These are phyloP conservation scores for Ostreobium quekettii DNA, from an alignment of 139 green algal species.

Conservation along the genomic window DNA sequence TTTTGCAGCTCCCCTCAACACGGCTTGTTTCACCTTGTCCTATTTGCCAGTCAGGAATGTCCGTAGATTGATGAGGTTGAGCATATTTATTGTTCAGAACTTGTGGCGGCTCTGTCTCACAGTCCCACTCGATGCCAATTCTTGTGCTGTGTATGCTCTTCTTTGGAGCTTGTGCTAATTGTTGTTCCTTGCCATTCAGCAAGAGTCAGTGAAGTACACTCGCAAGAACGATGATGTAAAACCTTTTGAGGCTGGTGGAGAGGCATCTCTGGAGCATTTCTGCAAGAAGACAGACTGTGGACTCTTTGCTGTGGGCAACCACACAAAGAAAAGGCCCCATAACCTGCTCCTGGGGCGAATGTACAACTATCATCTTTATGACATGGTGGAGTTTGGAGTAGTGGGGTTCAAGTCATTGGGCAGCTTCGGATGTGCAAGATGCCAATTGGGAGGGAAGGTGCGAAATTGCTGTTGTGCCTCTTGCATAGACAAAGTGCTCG, in stretches of 20 bases:
- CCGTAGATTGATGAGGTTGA: too few species aligned
- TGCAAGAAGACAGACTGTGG: conserved; percentile 42
- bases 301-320: conserved; percentile 71
- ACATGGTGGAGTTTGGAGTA: conserved; percentile 76
- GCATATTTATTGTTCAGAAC: too few species aligned
- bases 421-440: conserved; percentile 18
- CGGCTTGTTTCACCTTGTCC: too few species aligned
- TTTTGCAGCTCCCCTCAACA: too few species aligned
- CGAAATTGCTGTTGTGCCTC: neutral
- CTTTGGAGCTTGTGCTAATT: too few species aligned
- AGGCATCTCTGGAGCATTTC: conserved; percentile 36
- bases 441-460: conserved; percentile 52
- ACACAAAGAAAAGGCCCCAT: conserved; percentile 95
- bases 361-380: conserved; percentile 80
- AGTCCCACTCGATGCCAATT: too few species aligned
- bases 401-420: conserved; percentile 40
- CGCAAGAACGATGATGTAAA: conserved; percentile 72
- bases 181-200: too few species aligned
- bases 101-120: too few species aligned
- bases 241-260: conserved; percentile 71
- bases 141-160: too few species aligned
- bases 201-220: conserved; percentile 57
- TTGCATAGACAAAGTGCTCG: too few species aligned
- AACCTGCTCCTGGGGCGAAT: conserved; percentile 88
- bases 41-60: too few species aligned